phyloP scores from a whole-genome alignment of 1,284 basidiomycete species.

The Irpex sp. region DNA sequence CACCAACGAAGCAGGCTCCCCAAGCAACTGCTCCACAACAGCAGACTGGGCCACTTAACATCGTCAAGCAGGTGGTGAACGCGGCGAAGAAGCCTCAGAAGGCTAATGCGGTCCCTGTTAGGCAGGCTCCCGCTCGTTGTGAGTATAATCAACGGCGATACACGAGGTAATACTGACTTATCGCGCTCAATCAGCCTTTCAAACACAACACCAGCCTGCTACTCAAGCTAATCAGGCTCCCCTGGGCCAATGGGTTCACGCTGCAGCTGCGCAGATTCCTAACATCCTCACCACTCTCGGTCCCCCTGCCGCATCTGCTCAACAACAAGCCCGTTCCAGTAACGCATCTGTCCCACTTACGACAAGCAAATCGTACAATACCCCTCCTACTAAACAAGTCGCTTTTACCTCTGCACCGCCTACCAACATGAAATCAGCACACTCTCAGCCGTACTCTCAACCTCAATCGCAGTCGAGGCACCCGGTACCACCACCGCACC shows the following conservation, averaged over 20 bases:
- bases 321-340: not conserved
- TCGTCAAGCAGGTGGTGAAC: not conserved
- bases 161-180: not conserved
- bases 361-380: not conserved
- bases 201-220: not conserved
- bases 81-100: not conserved
- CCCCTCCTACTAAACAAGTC: not conserved
- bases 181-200: not conserved
- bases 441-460: not conserved
- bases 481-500: not conserved
- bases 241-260: slow-evolving; percentile 4
- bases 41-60: not conserved
- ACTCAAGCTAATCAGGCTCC: not conserved
- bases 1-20: not conserved
- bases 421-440: not conserved
- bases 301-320: not conserved
- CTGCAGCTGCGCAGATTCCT: slow-evolving; percentile 7
- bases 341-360: not conserved
- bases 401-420: not conserved
- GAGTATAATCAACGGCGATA: not conserved
- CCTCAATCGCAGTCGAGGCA: not conserved
- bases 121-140: not conserved
- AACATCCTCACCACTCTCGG: slow-evolving; percentile 4
- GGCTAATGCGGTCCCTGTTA: not conserved
- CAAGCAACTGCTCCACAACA: not conserved